Base-by-base conservation (phyloP, 2,329 filamentous ascomycete species). In the Apiospora rasikravindrae region DNA sequence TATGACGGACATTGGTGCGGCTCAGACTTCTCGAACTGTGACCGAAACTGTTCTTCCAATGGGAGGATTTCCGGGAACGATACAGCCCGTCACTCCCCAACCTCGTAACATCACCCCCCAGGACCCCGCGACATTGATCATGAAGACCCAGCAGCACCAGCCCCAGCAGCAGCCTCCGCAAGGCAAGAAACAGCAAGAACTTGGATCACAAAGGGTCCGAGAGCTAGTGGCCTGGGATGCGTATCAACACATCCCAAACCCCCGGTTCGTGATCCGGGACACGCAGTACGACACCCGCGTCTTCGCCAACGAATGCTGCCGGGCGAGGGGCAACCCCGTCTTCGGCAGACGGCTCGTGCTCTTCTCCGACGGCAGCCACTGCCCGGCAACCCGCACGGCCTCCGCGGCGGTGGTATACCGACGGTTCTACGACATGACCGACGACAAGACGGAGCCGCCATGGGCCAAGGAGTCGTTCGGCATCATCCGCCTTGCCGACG, bases 261-360 rank as follows among this genome's bases (percentile, higher is more conserved):
- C 53, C 10, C n/a, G 19, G 4, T 64, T 64, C 10, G 53, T 37
- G 19, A 1, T 3, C 16, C 53, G 4, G 2, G 19, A 11, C 19
- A 8, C 0, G 3, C 1, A 4, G 3, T 7, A n/a, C 3, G 10
- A 64, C 10, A 2, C 57, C 1, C 8, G 8, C 2, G n/a, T 40
- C 2, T 40, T n/a, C 10, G 33, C 57, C 2, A 64, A 24, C 19
- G 19, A 64, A 6, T n/a, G 10, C 10, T 40, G 19, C 22, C 13
- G 4, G 57, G 8, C 2, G 19, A 4, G n/a, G 0, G 5, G 37
- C 3, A 40, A 64, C 4, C 2, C 29, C 3, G 22, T 3, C n/a
- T 19, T 64, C 4, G 53, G 53, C 5, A 37, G 8, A 37, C 8
- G 53, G 22, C 53, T 61, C 19, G 53, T 61, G 1, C 19, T 61